Base-by-base conservation (phyloP, 257 asterid genomes). In the Ophiorrhiza pumila region DNA sequence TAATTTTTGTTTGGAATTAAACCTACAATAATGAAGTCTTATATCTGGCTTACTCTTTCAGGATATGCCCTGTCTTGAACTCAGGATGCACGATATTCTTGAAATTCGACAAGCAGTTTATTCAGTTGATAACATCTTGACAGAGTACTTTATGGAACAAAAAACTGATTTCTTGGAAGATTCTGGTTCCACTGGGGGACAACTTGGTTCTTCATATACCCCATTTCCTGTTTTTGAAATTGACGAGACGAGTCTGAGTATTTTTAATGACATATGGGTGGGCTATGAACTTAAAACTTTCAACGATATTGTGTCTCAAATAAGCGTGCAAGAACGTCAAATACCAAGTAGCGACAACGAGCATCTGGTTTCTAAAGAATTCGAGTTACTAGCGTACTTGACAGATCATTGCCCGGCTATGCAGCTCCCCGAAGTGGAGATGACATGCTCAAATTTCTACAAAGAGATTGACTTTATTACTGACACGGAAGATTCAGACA, bases 201-300 rank as follows among this genome's bases (percentile, higher is more conserved):
- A 77, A 69, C 63, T 27, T 66, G 68, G 52, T 65, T 72, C 82
- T 78, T 67, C 74, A 67, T 59, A 47, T 43, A 63, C 64, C 55
- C 35, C 70, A 46, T 88, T 94, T 83, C 96, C 91, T 70, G 89
- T 80, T 75, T 84, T 88, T 76, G 97, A 90, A 83, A 84, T 88
- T 73, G 84, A 85, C 42, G 85, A 80, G 81, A 89, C 87, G 71
- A 71, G 83, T 76, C 76, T 85, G 78, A 84, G 79, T 66, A 76
- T 82, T 73, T 77, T 68, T 61, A 84, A 71, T 47, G 82, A 77
- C 69, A 77, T 43, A 61, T 67, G 69, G 60, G 61, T 57, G 41
- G 70, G 74, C 77, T 87, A 85, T 77, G 88, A 84, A 74, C 69
- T 80, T 80, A 78, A 71, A 78, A 69, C 73, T 64, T 82, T 87